These are phyloP conservation scores for Hypoxylon fragiforme DNA, from an alignment of 495 filamentous ascomycete species.

Conservation along the genomic window DNA sequence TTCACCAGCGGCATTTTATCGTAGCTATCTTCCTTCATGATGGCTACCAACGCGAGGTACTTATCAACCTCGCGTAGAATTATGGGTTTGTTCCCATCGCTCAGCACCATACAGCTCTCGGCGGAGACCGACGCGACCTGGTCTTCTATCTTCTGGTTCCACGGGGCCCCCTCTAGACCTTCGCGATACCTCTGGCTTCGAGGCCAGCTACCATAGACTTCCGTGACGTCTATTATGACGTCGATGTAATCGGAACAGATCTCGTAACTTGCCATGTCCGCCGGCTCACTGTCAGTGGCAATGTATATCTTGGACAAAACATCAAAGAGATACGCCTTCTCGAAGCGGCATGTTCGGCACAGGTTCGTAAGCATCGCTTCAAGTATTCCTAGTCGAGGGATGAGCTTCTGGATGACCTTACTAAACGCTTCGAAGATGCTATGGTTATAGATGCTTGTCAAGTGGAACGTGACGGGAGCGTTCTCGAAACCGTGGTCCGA, in stretches of 20 bases:
- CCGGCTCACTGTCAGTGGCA: slow-evolving; percentile 88
- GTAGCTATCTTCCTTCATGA: slow-evolving; percentile 68
- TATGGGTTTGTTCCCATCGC: slow-evolving; percentile 76
- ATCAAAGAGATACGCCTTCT: slow-evolving; percentile 97
- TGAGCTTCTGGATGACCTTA: slow-evolving; percentile 96
- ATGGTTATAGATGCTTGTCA: slow-evolving; percentile 97
- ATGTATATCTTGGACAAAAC: slow-evolving; percentile 98
- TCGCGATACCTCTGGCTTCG: slow-evolving; percentile 55
- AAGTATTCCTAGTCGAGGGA: slow-evolving; percentile 87
- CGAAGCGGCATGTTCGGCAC: slow-evolving; percentile 85
- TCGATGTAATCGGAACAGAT: slow-evolving; percentile 98
- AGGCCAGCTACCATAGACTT: slow-evolving; percentile 83
- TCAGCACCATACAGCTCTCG: slow-evolving; percentile 77
- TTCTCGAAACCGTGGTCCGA: slow-evolving; percentile 90
- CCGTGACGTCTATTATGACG: slow-evolving; percentile 92
- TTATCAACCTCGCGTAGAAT: slow-evolving; percentile 91
- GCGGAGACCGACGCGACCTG: slow-evolving; percentile 66
- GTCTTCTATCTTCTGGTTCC: slow-evolving; percentile 65
- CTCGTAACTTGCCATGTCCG: slow-evolving; percentile 92
- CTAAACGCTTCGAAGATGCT: slow-evolving; percentile 97
- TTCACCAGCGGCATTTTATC: slow-evolving; percentile 62
- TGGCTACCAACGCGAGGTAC: slow-evolving; percentile 75
- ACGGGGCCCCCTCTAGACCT: slow-evolving; percentile 60
- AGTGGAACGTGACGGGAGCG: slow-evolving; percentile 86
- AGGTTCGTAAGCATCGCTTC: slow-evolving; percentile 90